Percentiles rank a stretch among this genome's conserved stretches.
Evolutionary conservation across 2,329 filamentous ascomycete species (phyloP).

Genomic region (Diaporthe australafricana): DNA sequence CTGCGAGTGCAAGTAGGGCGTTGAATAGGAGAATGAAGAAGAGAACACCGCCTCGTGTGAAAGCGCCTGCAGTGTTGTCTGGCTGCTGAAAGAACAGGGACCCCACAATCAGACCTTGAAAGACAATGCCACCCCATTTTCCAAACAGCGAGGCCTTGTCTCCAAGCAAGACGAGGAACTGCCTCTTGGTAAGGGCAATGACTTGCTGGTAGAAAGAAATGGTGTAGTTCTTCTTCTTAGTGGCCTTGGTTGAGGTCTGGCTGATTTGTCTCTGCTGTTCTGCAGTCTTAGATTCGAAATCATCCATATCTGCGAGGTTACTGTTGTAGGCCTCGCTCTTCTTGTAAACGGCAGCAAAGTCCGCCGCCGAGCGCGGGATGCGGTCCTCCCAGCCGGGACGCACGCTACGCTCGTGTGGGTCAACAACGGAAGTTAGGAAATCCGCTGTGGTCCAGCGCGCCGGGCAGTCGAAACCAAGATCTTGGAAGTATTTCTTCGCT

Average conservation of each 20-base stretch:
- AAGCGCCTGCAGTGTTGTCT: constrained; percentile 67
- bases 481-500: constrained; percentile 73
- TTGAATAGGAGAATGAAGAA: constrained; percentile 75
- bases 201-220: constrained; percentile 63
- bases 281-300: constrained; percentile 62
- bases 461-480: constrained; percentile 75
- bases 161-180: constrained; percentile 49
- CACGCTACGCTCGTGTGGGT: constrained; percentile 65
- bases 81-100: constrained; percentile 77
- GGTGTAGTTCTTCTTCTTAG: constrained; percentile 63
- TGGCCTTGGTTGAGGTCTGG: constrained; percentile 49
- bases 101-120: constrained; percentile 71
- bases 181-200: constrained; percentile 55
- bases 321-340: constrained; percentile 57
- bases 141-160: constrained; percentile 48
- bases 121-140: constrained; percentile 57
- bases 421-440: constrained; percentile 78
- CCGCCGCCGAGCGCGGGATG: constrained; percentile 71
- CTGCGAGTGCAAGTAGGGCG: constrained; percentile 71
- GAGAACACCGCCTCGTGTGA: constrained; percentile 71
- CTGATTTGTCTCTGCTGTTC: constrained; percentile 53
- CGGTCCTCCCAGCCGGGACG: constrained; percentile 66
- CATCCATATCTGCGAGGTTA: constrained; percentile 60
- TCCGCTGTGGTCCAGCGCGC: constrained; percentile 76
- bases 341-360: constrained; percentile 66